Evolutionary conservation across 2,329 filamentous ascomycete genomes (phyloP).

Genomic region (Trichoderma sp.): DNA sequence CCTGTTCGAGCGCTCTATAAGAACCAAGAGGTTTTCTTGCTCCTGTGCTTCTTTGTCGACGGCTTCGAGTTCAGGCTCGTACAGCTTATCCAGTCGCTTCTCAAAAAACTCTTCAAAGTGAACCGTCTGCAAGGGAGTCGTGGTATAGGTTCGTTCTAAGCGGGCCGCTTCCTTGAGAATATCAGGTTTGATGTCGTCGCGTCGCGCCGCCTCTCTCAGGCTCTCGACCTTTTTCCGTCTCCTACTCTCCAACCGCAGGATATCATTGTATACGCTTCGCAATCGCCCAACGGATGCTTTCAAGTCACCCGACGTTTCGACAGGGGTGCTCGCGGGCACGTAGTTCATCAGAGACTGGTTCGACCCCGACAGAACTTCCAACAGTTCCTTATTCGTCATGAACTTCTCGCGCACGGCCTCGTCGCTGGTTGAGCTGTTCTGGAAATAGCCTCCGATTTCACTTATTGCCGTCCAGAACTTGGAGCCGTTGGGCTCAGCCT

Average conservation of each 20-base stretch:
- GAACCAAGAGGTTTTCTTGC: constrained; percentile 67
- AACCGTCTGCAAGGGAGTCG: constrained; percentile 77
- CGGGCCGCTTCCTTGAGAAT: constrained; percentile 80
- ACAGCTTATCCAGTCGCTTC: constrained; percentile 67
- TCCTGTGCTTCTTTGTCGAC: constrained; percentile 70
- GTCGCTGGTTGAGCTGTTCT: constrained; percentile 56
- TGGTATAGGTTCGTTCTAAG: constrained; percentile 80
- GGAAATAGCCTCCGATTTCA: constrained; percentile 86
- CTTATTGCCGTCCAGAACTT: constrained; percentile 72
- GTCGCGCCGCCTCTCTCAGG: constrained; percentile 72
- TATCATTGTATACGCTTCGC: constrained; percentile 78
- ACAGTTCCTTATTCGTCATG: constrained; percentile 67
- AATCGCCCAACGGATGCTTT: constrained; percentile 76
- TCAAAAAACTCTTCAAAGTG: constrained; percentile 94
- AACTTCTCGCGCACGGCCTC: constrained; percentile 72
- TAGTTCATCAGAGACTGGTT: constrained; percentile 82
- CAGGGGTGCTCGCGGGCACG: constrained; percentile 79
- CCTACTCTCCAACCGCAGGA: constrained; percentile 76
- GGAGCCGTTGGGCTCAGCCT: constrained; percentile 59
- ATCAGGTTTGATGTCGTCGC: constrained; percentile 84
- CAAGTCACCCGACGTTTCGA: constrained; percentile 74
- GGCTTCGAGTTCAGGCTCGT: constrained; percentile 72
- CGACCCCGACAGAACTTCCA: constrained; percentile 73
- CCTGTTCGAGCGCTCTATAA: constrained; percentile 71
- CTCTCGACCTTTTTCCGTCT: constrained; percentile 75